Percentiles rank a stretch among this genome's conserved stretches.
phyloP scores from a whole-genome alignment of 2,329 filamentous ascomycete species.

The Fusarium sp. region DNA sequence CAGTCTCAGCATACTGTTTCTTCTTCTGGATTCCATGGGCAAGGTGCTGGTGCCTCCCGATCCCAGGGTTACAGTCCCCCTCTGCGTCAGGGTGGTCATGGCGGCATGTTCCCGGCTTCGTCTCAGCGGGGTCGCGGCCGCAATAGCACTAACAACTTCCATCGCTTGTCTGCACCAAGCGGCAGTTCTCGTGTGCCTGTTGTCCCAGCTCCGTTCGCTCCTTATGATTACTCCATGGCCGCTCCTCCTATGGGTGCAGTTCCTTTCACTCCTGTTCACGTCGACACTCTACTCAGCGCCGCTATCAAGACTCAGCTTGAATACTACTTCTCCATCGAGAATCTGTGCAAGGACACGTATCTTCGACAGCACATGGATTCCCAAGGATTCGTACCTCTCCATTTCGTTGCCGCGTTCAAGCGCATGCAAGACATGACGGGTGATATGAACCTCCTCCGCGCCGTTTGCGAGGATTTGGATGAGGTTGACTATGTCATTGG shows the following conservation, averaged over 20 bases:
- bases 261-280: conserved; percentile 60
- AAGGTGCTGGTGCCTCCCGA: conserved; percentile 53
- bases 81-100: conserved; percentile 57
- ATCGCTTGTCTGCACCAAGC: conserved; percentile 58
- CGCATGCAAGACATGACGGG: conserved; percentile 67
- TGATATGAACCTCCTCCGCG: conserved; percentile 79
- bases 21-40: conserved; percentile 50
- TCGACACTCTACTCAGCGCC: conserved; percentile 63
- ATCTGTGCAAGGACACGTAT: conserved; percentile 92
- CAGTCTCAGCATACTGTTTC: conserved; percentile 52
- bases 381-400: conserved; percentile 88
- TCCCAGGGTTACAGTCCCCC: conserved; percentile 61
- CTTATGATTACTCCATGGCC: conserved; percentile 58
- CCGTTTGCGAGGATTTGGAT: conserved; percentile 78
- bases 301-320: conserved; percentile 72
- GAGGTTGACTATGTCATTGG: conserved; percentile 81
- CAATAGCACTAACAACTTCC: conserved; percentile 53
- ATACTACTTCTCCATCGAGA: conserved; percentile 98
- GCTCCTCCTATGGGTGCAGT: conserved; percentile 58
- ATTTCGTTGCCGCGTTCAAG: conserved; percentile 87
- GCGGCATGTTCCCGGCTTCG: conserved; percentile 52
- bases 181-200: conserved; percentile 53
- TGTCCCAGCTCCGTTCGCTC: conserved; percentile 53
- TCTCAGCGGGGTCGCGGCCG: conserved; percentile 55
- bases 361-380: conserved; percentile 93